Evolutionary conservation across 2,329 filamentous ascomycete species (phyloP).

Genomic region (Alternaria atra): DNA sequence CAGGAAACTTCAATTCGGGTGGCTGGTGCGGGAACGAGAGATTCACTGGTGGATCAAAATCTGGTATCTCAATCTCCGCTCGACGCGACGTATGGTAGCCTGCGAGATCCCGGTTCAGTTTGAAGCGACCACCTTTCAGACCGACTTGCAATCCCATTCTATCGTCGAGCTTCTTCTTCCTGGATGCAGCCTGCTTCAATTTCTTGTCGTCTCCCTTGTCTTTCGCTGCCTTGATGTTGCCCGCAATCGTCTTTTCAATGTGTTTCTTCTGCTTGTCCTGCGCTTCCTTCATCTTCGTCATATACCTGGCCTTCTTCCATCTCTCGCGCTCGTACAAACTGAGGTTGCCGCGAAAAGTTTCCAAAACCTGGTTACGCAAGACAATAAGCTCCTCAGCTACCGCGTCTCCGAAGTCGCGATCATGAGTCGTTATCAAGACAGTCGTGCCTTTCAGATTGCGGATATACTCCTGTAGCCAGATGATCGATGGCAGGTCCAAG

Average conservation of each 20-base stretch:
- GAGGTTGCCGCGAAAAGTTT: slow-evolving; percentile 79
- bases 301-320: slow-evolving; percentile 72
- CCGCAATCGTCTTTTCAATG: slow-evolving; percentile 78
- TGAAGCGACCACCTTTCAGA: slow-evolving; percentile 77
- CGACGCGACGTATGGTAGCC: slow-evolving; percentile 62
- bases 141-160: slow-evolving; percentile 79
- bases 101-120: slow-evolving; percentile 76
- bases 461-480: slow-evolving; percentile 83
- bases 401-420: slow-evolving; percentile 79
- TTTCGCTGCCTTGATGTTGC: slow-evolving; percentile 78
- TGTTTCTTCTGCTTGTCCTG: slow-evolving; percentile 83
- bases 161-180: slow-evolving; percentile 86
- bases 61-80: slow-evolving; percentile 75
- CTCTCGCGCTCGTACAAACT: slow-evolving; percentile 74
- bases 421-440: slow-evolving; percentile 82
- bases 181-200: slow-evolving; percentile 82
- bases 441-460: slow-evolving; percentile 66
- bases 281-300: slow-evolving; percentile 80
- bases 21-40: slow-evolving; percentile 69
- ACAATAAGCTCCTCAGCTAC: slow-evolving; percentile 81
- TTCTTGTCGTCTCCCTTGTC: slow-evolving; percentile 85
- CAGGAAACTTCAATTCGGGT: slow-evolving; percentile 76
- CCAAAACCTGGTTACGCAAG: slow-evolving; percentile 74
- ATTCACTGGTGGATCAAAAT: slow-evolving; percentile 65
- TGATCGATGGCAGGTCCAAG: slow-evolving; percentile 80